phyloP scores from a whole-genome alignment of 2,329 filamentous ascomycete species.

The Beauveria caledonica region DNA sequence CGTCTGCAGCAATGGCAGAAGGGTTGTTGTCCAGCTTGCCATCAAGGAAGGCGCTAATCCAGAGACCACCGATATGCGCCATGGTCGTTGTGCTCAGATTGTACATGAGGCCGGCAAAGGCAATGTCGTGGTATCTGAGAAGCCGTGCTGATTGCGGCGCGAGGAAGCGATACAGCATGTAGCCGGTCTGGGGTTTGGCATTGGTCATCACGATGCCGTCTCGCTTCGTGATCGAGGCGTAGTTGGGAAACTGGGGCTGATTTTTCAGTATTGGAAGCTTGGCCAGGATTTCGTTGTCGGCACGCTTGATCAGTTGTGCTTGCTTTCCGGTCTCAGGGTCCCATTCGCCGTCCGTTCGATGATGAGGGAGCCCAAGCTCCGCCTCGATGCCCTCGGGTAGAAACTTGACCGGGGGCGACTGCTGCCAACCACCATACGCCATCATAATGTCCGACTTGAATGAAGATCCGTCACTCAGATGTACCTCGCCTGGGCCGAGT shows the following conservation, averaged over 20 bases:
- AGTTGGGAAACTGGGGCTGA: conserved; percentile 39
- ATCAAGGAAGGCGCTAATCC: conserved; percentile 54
- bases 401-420: conserved; percentile 44
- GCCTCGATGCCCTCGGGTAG: conserved; percentile 36
- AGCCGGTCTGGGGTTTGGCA: conserved; percentile 25
- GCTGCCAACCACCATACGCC: conserved; percentile 53
- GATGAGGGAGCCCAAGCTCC: conserved; percentile 42
- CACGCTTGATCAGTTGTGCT: conserved; percentile 28
- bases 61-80: conserved; percentile 43
- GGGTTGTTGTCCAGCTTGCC: conserved; percentile 15
- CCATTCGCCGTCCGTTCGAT: conserved; percentile 15
- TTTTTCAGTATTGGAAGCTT: conserved; percentile 44
- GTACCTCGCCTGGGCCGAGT: conserved; percentile 37
- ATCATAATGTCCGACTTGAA: conserved; percentile 44
- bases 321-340: conserved; percentile 14
- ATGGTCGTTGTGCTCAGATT: conserved; percentile 32
- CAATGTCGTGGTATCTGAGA: conserved; percentile 30
- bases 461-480: conserved; percentile 40
- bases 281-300: conserved; percentile 45
- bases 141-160: conserved; percentile 30
- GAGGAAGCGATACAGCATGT: conserved; percentile 37
- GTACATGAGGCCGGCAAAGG: conserved; percentile 34
- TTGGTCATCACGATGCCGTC: conserved; percentile 28
- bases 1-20: background rate
- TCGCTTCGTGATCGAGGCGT: conserved; percentile 33